Conservation (phyloP, 768 basidiomycete species). For the Lactarius evosmus region DNA sequence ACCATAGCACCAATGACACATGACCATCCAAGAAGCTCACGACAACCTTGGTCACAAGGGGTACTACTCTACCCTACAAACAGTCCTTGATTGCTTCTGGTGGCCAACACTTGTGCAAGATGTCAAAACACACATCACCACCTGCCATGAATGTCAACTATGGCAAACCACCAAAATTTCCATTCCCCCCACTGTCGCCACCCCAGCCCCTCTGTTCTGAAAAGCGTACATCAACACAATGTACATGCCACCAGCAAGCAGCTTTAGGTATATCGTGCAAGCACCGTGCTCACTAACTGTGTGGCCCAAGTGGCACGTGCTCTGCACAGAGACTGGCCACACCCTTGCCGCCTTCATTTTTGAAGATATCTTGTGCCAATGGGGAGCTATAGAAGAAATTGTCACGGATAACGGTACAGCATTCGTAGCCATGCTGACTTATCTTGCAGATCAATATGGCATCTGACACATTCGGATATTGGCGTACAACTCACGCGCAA, state of each 20-base stretch:
- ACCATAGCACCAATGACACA: conserved; percentile 9
- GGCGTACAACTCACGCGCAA: conserved; percentile 42
- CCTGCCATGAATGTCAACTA: conserved; percentile 42
- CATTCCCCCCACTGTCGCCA: conserved; percentile 28
- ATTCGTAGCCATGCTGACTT: no score
- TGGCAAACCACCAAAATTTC: conserved; percentile 28
- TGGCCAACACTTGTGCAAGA: conserved; percentile 31
- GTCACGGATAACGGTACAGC: no score
- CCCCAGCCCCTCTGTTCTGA: conserved; percentile 29
- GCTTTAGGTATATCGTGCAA: conserved; percentile 39
- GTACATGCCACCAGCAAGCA: conserved; percentile 37
- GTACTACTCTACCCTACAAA: conserved; percentile 8
- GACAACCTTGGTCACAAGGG: no score
- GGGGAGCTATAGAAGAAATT: no score
- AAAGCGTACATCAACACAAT: conserved; percentile 45
- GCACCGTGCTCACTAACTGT: conserved; percentile 35
- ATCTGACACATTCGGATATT: conserved; percentile 43
- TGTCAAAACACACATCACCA: conserved; percentile 27
- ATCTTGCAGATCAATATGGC: no score
- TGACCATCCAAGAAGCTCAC: conserved; percentile 27
- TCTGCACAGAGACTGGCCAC: conserved; percentile 34
- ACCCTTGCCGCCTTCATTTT: no score
- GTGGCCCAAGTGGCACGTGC: no score
- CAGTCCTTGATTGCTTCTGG: conserved; percentile 29
- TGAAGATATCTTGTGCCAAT: no score